Percentiles rank a stretch among this genome's conserved stretches.
phyloP scores from a whole-genome alignment of 192 early-diverging fungal genomes.

The Coemansia sp. region DNA sequence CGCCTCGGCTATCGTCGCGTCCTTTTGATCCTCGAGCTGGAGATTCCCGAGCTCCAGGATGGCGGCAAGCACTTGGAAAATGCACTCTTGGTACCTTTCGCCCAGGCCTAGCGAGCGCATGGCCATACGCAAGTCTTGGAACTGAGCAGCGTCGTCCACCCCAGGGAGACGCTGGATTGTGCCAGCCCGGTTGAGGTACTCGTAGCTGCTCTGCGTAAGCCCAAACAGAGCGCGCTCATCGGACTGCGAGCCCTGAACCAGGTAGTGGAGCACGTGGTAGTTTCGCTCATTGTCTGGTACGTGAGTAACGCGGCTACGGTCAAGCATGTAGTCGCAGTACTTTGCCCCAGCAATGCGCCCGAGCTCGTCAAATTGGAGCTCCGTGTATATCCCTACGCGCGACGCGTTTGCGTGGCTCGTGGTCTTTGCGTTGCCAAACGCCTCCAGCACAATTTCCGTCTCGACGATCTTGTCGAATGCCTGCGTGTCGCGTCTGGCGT shows the following conservation, averaged over 20 bases:
- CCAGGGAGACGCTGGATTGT: constrained; percentile 56
- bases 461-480: constrained; percentile 67
- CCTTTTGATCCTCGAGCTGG: constrained; percentile 70
- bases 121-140: constrained; percentile 70
- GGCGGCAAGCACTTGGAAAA: constrained; percentile 82
- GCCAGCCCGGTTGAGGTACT: constrained; percentile 43
- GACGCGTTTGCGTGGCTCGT: constrained; percentile 74
- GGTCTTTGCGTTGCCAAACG: constrained; percentile 87
- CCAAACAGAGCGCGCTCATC: constrained; percentile 76
- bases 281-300: constrained; percentile 71
- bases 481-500: constrained; percentile 67
- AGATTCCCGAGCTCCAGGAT: constrained; percentile 88
- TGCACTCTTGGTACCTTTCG: constrained; percentile 76
- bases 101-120: constrained; percentile 87
- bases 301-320: constrained; percentile 74
- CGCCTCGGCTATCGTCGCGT: constrained; percentile 69
- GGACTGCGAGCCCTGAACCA: constrained; percentile 77
- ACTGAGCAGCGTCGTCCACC: constrained; percentile 62
- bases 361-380: constrained; percentile 91
- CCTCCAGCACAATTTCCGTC: constrained; percentile 74
- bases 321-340: constrained; percentile 84
- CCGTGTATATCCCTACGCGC: constrained; percentile 79
- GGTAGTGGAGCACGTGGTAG: constrained; percentile 95
- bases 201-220: constrained; percentile 63
- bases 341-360: constrained; percentile 86